Percentiles rank a stretch among this genome's conserved stretches.
Conservation (phyloP, 805 yeast genomes). For the Pichia thaimueangensis region DNA sequence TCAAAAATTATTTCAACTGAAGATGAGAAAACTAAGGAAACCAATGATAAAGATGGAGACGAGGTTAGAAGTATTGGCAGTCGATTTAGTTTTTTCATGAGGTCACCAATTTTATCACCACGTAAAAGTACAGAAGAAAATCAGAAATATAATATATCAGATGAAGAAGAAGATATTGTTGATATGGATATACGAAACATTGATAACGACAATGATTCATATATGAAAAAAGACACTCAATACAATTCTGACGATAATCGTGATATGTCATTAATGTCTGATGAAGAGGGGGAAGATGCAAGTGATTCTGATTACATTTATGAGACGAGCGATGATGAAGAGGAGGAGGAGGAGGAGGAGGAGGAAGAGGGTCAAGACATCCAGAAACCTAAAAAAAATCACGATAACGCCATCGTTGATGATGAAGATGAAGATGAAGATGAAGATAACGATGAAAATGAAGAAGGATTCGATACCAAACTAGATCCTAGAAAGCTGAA, state of each 20-base stretch:
- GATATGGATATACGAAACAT: neutral
- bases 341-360: slow-evolving; percentile 19
- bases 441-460: neutral
- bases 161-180: neutral
- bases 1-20: too few species aligned
- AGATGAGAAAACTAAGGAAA: slow-evolving; percentile 42
- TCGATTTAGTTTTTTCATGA: slow-evolving; percentile 7
- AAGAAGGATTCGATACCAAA: neutral
- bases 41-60: neutral
- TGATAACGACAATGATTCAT: neutral
- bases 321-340: slow-evolving; percentile 16
- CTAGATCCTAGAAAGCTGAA: neutral
- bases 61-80: slow-evolving; percentile 7
- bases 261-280: neutral
- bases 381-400: neutral
- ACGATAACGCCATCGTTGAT: neutral
- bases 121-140: neutral
- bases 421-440: neutral
- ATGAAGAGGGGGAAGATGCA: slow-evolving; percentile 16
- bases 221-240: neutral
- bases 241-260: neutral
- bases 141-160: neutral
- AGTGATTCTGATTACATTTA: slow-evolving; percentile 12
- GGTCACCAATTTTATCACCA: slow-evolving; percentile 8
- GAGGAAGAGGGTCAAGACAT: slow-evolving; percentile 10